Evolutionary conservation across 2,329 filamentous ascomycete genomes (phyloP), one percentile per base, ranked within the genome.

Genomic region (Chaetomiaceae sp.): DNA sequence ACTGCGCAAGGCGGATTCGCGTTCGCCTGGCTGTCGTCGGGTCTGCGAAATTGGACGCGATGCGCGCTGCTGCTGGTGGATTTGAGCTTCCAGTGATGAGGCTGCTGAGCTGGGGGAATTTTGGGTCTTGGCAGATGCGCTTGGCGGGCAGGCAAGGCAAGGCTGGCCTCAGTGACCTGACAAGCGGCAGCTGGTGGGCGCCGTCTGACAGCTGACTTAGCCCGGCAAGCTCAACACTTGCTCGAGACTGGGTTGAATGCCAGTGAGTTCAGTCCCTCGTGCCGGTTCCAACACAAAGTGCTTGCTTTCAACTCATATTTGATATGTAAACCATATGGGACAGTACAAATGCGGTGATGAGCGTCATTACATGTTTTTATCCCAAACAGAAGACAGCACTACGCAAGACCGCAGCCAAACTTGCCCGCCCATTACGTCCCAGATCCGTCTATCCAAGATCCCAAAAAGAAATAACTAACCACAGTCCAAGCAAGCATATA

Each of bases 71-170:
- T n/a, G n/a, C n/a, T 25, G 27, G n/a, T 36, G 25, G 43, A 20
- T 43, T 11, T 40, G 29, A 38, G 37, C 29, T 47, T 29, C 42
- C 11, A 19, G 42, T 43, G 29, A 36, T 34, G 31, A n/a, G 27
- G 33, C 25, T 17, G 29, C 29, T 22, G 22, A n/a, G 38, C 39
- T 54, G 39, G 51, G 45, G 40, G 50, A 52, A 33, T 54, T 58
- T 58, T 53, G 53, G 53, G n/a, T n/a, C 56, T 56, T 58, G 56
- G 56, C 56, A 49, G 36, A 36, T 15, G 22, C 12, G 31, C n/a
- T n/a, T n/a, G n/a, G 19, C 39, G 22, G 36, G 34, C 40, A 45
- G 43, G 43, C 47, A 51, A 44, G 19, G 43, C 38, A 37, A 42
- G 44, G 44, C 48, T 49, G 40, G n/a, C 38, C 37, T 39, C n/a